Percentiles rank a stretch among this genome's conserved stretches.
phyloP scores from a whole-genome alignment of 208 protist genomes.

The Plasmodiophora brassicae region DNA sequence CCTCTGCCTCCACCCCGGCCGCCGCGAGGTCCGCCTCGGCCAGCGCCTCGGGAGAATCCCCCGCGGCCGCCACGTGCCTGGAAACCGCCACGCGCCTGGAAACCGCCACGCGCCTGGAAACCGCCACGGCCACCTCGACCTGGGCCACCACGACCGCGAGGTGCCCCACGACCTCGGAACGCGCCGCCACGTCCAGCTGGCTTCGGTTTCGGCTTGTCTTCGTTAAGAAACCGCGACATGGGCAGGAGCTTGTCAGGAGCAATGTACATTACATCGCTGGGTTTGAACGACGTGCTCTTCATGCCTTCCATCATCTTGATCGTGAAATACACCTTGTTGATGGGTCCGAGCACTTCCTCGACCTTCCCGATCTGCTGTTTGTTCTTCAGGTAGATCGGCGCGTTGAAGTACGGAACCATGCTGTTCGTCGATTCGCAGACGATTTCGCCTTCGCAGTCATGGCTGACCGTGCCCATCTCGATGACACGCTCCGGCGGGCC shows the following conservation, averaged over 20 bases:
- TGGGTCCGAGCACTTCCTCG: constrained; percentile 64
- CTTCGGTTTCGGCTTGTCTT: constrained; percentile 53
- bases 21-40: not conserved
- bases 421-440: constrained; percentile 61
- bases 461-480: constrained; percentile 57
- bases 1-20: not conserved
- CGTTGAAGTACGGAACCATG: constrained; percentile 69
- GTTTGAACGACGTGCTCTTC: constrained; percentile 58
- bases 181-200: not conserved
- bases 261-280: constrained; percentile 59
- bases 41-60: not conserved
- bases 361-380: constrained; percentile 67
- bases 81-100: not conserved
- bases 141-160: not conserved
- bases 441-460: constrained; percentile 64
- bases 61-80: not conserved
- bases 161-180: not conserved
- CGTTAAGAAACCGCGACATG: constrained; percentile 55
- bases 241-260: constrained; percentile 59
- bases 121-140: constrained; percentile 3
- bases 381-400: constrained; percentile 62
- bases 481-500: constrained; percentile 50
- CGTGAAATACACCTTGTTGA: constrained; percentile 62
- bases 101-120: not conserved
- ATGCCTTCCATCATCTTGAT: constrained; percentile 58